Percentiles rank a stretch among this genome's conserved stretches.
phyloP scores from a whole-genome alignment of 148 eudicot genomes.

The Amaranthus hypochondriacus region DNA sequence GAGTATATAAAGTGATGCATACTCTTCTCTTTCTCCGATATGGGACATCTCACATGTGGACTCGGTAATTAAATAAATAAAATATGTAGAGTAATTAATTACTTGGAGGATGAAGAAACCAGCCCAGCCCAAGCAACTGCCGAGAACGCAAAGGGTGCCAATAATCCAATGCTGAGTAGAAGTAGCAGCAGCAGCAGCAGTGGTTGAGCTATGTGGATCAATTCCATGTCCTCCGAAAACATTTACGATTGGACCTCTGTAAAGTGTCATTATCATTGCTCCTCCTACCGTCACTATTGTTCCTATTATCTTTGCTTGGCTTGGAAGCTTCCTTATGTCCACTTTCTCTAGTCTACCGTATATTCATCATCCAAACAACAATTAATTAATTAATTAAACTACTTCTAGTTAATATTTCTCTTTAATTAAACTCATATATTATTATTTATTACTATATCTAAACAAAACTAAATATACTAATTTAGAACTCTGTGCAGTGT shows the following conservation, averaged over 20 bases:
- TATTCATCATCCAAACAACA: not conserved
- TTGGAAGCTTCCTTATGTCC: conserved; percentile 47
- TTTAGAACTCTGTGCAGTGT: too few relatives aligned
- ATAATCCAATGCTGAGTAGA: conserved; percentile 45
- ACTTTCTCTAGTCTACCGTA: conserved; percentile 44
- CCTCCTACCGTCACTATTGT: conserved; percentile 55
- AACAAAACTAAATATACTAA: too few relatives aligned
- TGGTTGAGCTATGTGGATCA: conserved; percentile 7
- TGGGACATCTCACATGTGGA: too few relatives aligned
- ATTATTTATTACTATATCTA: too few relatives aligned
- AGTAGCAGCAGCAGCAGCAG: conserved; percentile 10
- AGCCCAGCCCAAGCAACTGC: conserved; percentile 54
- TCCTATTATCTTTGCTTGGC: conserved; percentile 60
- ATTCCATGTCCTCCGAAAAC: conserved; percentile 30
- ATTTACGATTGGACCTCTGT: conserved; percentile 50
- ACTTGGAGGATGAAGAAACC: conserved; percentile 63
- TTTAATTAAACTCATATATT: too few relatives aligned
- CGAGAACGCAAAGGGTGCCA: conserved; percentile 48
- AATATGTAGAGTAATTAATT: not conserved
- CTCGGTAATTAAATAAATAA: not conserved
- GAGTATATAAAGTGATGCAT: too few relatives aligned
- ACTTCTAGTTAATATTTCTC: too few relatives aligned
- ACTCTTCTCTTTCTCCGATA: too few relatives aligned
- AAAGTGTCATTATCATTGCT: conserved; percentile 54
- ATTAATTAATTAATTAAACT: not conserved